phyloP scores from a whole-genome alignment of 345 rosid genomes.

The Reutealis trisperma region DNA sequence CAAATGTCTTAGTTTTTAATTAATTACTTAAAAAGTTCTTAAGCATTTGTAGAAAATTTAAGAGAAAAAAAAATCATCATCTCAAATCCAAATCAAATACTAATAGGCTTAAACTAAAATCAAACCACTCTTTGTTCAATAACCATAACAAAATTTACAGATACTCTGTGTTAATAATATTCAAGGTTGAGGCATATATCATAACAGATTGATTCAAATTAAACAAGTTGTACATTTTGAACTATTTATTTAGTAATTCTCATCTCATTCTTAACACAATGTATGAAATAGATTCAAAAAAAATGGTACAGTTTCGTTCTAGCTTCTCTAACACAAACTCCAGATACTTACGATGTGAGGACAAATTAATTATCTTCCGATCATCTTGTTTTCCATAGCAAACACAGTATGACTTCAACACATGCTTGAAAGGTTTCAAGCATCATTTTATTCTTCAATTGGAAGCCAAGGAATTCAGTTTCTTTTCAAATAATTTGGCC shows the following conservation, averaged over 20 bases:
- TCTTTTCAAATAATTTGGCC: conserved; percentile 73
- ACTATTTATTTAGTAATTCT: background rate
- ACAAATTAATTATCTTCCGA: background rate
- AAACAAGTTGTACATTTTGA: background rate
- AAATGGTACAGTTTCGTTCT: background rate
- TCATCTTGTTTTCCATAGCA: background rate
- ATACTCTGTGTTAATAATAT: no score
- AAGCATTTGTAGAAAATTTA: no score
- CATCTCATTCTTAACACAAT: background rate
- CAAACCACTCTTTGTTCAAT: no score
- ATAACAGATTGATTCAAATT: no score
- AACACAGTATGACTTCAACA: background rate
- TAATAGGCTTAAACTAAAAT: no score
- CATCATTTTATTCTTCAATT: conserved; percentile 28
- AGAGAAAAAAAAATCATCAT: no score
- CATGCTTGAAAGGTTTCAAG: background rate
- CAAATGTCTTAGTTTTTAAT: no score
- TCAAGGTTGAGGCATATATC: no score
- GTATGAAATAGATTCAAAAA: background rate
- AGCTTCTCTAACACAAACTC: background rate
- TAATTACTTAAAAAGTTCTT: no score
- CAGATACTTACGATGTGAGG: background rate
- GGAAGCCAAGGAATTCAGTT: conserved; percentile 48
- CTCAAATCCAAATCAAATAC: no score
- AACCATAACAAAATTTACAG: no score